phyloP scores from a whole-genome alignment of 257 asterid species.

The Solanum arcanum region DNA sequence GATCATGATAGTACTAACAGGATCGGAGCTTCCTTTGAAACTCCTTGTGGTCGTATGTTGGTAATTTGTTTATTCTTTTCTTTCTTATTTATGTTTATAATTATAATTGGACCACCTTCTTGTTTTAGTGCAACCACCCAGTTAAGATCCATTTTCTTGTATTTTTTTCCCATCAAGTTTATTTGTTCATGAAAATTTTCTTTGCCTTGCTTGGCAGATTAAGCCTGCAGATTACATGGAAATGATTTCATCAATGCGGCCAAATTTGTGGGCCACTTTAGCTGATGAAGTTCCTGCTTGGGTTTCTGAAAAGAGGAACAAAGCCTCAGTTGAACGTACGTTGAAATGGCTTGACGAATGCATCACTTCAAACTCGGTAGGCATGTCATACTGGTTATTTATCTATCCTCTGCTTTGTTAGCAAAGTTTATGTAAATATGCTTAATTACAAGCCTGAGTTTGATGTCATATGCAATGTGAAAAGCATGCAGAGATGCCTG shows the following conservation, averaged over 20 bases:
- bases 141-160: background rate
- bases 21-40: conserved; percentile 83
- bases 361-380: conserved; percentile 21
- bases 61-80: conserved; percentile 18
- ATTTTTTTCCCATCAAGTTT: background rate
- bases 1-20: conserved; percentile 49
- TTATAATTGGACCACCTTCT: background rate
- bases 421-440: background rate
- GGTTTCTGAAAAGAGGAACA: conserved; percentile 81
- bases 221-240: conserved; percentile 60
- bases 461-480: background rate
- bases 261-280: conserved; percentile 71
- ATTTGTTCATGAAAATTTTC: background rate
- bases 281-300: conserved; percentile 96
- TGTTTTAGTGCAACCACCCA: background rate
- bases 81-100: background rate
- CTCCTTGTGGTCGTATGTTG: conserved; percentile 76
- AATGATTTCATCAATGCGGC: conserved; percentile 67
- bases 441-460: background rate
- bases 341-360: conserved; percentile 89
- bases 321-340: conserved; percentile 71
- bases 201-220: conserved; percentile 26
- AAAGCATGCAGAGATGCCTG: background rate
- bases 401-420: background rate
- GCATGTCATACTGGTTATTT: background rate